These are phyloP conservation scores for Haplosporangium sp. DNA, from an alignment of 371 early-diverging fungal genomes.

Conservation along the genomic window DNA sequence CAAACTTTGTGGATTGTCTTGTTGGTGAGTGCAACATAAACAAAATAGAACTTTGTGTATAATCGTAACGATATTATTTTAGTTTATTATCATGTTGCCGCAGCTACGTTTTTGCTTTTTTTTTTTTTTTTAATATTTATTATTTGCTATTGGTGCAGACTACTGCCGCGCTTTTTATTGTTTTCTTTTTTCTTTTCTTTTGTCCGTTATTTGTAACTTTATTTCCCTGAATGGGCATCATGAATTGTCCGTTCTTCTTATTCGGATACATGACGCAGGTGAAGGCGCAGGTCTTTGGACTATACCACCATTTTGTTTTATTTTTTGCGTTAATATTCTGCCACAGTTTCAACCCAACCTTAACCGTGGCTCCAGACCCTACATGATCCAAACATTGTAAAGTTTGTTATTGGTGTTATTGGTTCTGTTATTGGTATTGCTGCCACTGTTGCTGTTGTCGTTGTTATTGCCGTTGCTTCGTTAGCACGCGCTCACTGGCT, in stretches of 20 bases:
- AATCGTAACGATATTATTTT: background rate
- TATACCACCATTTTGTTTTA: background rate
- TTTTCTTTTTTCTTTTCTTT: constrained; percentile 2
- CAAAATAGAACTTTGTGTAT: background rate
- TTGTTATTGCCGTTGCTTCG: too few relatives aligned
- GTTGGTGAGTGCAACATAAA: constrained; percentile 46
- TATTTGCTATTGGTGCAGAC: too few relatives aligned
- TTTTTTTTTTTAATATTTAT: constrained; percentile 10
- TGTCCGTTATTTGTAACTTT: background rate
- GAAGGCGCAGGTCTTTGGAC: background rate
- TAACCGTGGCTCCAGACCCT: too few relatives aligned
- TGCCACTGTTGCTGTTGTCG: too few relatives aligned
- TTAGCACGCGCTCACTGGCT: too few relatives aligned
- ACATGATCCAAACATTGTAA: too few relatives aligned
- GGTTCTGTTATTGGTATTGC: too few relatives aligned
- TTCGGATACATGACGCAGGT: background rate
- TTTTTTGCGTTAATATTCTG: background rate
- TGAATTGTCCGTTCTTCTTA: background rate
- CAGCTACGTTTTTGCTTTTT: constrained; percentile 4
- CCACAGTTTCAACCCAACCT: background rate
- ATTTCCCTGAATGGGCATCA: background rate
- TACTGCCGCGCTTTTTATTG: constrained; percentile 23
- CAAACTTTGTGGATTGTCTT: constrained; percentile 56
- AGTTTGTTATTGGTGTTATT: too few relatives aligned
- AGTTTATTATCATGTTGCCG: background rate